A percentile compares a stretch with the other conserved stretches of the same genome.
Conservation (phyloP, 2,329 filamentous ascomycete species). For the Botrytis tulipae region DNA sequence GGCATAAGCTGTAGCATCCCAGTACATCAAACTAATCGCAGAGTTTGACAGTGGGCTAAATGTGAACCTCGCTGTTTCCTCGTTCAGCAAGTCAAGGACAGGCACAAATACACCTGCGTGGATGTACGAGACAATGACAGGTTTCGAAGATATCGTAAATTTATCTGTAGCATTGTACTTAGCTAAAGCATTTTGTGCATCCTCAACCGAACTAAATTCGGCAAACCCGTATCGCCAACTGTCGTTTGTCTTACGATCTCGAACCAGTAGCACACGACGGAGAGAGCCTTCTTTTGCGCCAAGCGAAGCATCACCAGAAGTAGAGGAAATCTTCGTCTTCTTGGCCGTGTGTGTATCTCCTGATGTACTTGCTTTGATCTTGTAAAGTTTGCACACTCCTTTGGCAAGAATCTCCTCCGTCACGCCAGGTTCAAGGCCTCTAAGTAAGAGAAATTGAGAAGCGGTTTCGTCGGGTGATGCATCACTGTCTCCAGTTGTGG, state of each 20-base stretch:
- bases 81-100: constrained; percentile 56
- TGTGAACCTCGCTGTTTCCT: constrained; percentile 59
- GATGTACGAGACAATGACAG: constrained; percentile 70
- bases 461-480: constrained; percentile 47
- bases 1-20: constrained; percentile 71
- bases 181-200: constrained; percentile 70
- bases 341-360: constrained; percentile 37
- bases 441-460: constrained; percentile 74
- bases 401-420: constrained; percentile 71
- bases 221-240: constrained; percentile 82
- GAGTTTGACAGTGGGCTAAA: constrained; percentile 71
- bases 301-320: constrained; percentile 47
- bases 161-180: constrained; percentile 71
- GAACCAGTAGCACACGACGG: constrained; percentile 72
- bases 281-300: constrained; percentile 74
- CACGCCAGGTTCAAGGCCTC: constrained; percentile 67
- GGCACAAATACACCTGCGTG: constrained; percentile 84
- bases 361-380: constrained; percentile 45
- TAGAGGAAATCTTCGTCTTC: constrained; percentile 52
- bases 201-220: constrained; percentile 74
- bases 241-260: constrained; percentile 67
- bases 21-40: constrained; percentile 68
- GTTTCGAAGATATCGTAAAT: constrained; percentile 74
- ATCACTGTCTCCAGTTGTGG: constrained; percentile 55
- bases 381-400: constrained; percentile 72